Evolutionary conservation across 257 asterid genomes (phyloP), one percentile per base, ranked within the genome.

Genomic region (Fraxinus anomala): DNA sequence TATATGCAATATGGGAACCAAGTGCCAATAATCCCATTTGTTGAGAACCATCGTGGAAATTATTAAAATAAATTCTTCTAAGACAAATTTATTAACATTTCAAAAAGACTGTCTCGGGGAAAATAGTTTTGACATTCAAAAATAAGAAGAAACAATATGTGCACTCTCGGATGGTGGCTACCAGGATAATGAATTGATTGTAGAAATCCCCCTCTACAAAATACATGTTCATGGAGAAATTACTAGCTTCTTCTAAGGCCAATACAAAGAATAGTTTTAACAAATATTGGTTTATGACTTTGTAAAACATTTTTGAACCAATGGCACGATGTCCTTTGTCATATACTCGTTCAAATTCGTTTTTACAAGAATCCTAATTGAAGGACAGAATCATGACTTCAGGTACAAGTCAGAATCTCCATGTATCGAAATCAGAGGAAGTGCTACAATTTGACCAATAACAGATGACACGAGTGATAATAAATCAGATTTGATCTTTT

Each of bases 101-200:
- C 7, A 74, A 73, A 26, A 39, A 21, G 44, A 36, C 70, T 42
- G 42, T 37, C 14, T 7, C 36, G n/a, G 34, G 1, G 34, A 56
- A 70, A 80, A 0, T 67, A 28, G 51, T 80, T 80, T 37, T 65
- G 68, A 49, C 70, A 14, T 26, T 70, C 75, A 33, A 54, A 59
- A 74, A 44, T 70, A 17, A 36, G 81, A 23, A 3, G 11, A 16
- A 72, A 72, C 24, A 37, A 56, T n/a, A 3, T 6, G 63, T 72
- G 56, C 71, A 79, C 14, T 74, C 12, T 56, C 12, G 8, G 66
- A 6, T 24, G 68, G 68, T 61, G 6, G 68, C 33, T 61, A 24
- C 21, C 17, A 61, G 40, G 33, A 51, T 75, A 31, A 63, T 26
- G 31, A 7, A 30, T 67, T 31, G 28, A 49, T 42, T 47, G 73